These are phyloP conservation scores for Sutorius australiensis DNA, from an alignment of 768 basidiomycete species.

Conservation along the genomic window DNA sequence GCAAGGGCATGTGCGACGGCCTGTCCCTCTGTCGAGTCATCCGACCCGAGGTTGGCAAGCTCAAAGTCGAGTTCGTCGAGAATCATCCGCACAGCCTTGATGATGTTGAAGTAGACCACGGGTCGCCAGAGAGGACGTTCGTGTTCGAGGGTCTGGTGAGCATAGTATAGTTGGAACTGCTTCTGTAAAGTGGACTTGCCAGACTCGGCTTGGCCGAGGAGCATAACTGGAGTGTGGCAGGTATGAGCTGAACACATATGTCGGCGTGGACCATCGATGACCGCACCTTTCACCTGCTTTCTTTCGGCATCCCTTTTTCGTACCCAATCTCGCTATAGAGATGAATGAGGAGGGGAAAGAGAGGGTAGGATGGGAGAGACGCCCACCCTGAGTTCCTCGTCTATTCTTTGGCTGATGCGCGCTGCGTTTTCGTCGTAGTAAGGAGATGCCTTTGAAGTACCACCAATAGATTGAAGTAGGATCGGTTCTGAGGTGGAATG, in stretches of 20 bases:
- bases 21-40: constrained; percentile 30
- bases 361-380: neutral
- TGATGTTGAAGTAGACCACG: constrained; percentile 79
- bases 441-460: constrained; percentile 28
- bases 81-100: constrained; percentile 73
- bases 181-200: constrained; percentile 85
- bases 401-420: constrained; percentile 48
- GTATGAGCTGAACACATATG: constrained; percentile 3
- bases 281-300: constrained; percentile 52
- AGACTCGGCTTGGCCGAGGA: constrained; percentile 76
- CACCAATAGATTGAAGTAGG: constrained; percentile 31
- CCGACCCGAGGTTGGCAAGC: constrained; percentile 33
- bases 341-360: constrained; percentile 3
- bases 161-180: constrained; percentile 80
- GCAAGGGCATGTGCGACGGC: constrained; percentile 30
- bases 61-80: constrained; percentile 68
- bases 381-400: constrained; percentile 52
- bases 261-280: neutral
- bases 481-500: constrained; percentile 31
- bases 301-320: constrained; percentile 43
- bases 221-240: constrained; percentile 46
- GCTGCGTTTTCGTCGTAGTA: constrained; percentile 43
- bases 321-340: constrained; percentile 44
- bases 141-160: constrained; percentile 62
- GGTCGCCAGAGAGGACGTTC: constrained; percentile 76